These are phyloP conservation scores for Lophiotrema nucula DNA, from an alignment of 495 filamentous ascomycete genomes.

Conservation along the genomic window DNA sequence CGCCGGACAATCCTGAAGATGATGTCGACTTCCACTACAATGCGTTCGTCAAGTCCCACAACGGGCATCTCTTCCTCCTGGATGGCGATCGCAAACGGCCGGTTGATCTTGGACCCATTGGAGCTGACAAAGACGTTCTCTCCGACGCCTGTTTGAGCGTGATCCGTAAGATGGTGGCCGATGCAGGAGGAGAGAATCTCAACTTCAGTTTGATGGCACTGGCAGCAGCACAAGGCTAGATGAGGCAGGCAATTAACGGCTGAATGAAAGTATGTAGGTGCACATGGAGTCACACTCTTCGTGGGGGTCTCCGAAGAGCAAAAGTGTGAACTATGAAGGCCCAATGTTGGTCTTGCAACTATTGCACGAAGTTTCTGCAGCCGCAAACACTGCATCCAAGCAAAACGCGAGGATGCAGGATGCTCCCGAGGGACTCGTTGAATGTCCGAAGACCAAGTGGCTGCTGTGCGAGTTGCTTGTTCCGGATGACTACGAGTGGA, in stretches of 20 bases:
- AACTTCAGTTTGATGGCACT: constrained; percentile 39
- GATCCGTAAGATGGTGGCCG: constrained; percentile 20
- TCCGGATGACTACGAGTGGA: neutral
- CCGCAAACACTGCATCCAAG: constrained; percentile 31
- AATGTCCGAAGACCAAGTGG: constrained; percentile 31
- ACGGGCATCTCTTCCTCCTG: constrained; percentile 33
- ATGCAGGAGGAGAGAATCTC: constrained; percentile 11
- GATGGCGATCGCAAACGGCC: constrained; percentile 37
- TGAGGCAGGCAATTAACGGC: no score
- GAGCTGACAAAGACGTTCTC: constrained; percentile 31
- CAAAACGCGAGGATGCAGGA: constrained; percentile 33
- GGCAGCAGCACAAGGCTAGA: constrained; percentile 12
- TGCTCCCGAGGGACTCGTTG: constrained; percentile 34
- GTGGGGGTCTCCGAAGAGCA: constrained; percentile 30
- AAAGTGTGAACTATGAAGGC: constrained; percentile 42
- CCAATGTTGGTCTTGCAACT: constrained; percentile 38
- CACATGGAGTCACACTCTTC: constrained; percentile 40
- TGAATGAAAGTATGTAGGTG: no score
- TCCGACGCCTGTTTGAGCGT: constrained; percentile 20
- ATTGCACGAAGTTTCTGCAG: constrained; percentile 23
- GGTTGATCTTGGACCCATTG: constrained; percentile 27
- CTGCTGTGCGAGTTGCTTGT: constrained; percentile 32
- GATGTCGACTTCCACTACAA: constrained; percentile 38
- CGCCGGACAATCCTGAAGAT: constrained; percentile 29
- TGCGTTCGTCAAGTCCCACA: constrained; percentile 34